Conservation (phyloP, 208 protist species). For the Leishmania guyanensis region DNA sequence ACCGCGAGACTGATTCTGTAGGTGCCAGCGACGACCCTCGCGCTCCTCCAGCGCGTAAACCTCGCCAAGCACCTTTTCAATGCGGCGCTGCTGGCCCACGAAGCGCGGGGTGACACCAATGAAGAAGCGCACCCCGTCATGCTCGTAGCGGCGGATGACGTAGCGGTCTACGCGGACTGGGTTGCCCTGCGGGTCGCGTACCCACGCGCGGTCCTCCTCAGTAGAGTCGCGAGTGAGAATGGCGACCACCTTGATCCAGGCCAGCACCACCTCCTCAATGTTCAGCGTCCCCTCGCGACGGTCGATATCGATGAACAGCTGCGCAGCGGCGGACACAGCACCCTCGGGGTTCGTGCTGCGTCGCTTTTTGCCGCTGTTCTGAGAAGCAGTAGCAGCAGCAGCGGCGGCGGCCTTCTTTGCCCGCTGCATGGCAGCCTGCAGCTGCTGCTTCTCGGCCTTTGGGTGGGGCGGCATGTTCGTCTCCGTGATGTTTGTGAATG, state of each 20-base stretch:
- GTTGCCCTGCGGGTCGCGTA: conserved; percentile 49
- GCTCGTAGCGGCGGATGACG: conserved; percentile 69
- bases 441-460: conserved; percentile 52
- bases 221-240: conserved; percentile 51
- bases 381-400: conserved; percentile 15
- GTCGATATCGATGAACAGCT: conserved; percentile 34
- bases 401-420: conserved; percentile 32
- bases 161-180: conserved; percentile 67
- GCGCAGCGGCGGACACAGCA: conserved; percentile 9
- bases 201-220: conserved; percentile 59
- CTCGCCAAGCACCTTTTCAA: conserved; percentile 46
- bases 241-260: conserved; percentile 62
- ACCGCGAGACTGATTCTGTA: neutral
- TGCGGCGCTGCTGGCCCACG: conserved; percentile 52
- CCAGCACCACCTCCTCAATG: conserved; percentile 75
- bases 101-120: conserved; percentile 75
- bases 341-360: conserved; percentile 5
- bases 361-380: conserved; percentile 24
- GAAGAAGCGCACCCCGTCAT: conserved; percentile 76
- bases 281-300: conserved; percentile 62
- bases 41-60: conserved; percentile 35
- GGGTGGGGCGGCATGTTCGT: conserved; percentile 31
- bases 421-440: conserved; percentile 40
- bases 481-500: conserved; percentile 36
- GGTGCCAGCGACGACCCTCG: conserved; percentile 15